These are phyloP conservation scores for Elongisporangium prolatum DNA, from an alignment of 352 stramenopile species.

Conservation along the genomic window DNA sequence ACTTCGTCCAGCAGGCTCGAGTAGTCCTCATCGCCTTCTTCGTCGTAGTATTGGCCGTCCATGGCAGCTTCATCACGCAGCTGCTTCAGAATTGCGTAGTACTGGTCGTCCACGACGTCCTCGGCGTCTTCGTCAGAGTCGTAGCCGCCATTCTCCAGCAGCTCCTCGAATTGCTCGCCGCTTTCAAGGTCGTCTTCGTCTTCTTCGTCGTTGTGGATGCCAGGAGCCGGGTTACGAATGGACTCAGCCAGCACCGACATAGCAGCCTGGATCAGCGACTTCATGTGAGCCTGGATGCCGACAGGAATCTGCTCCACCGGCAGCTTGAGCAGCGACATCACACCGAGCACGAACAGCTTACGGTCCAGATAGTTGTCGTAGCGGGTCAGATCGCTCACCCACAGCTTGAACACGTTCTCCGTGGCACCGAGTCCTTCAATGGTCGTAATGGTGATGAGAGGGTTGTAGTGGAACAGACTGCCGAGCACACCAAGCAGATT, in stretches of 20 bases:
- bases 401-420: slow-evolving; percentile 89
- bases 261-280: slow-evolving; percentile 79
- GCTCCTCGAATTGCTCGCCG: slow-evolving; percentile 69
- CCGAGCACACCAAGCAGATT: slow-evolving; percentile 89
- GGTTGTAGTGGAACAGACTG: slow-evolving; percentile 94
- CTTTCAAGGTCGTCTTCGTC: slow-evolving; percentile 41
- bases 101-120: slow-evolving; percentile 92
- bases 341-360: slow-evolving; percentile 92
- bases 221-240: slow-evolving; percentile 51
- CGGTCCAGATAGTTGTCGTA: slow-evolving; percentile 84
- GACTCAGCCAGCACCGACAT: slow-evolving; percentile 83
- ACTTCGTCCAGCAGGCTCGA: slow-evolving; percentile 90
- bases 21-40: slow-evolving; percentile 93
- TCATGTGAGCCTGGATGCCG: slow-evolving; percentile 83
- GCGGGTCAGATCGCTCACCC: slow-evolving; percentile 83
- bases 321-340: slow-evolving; percentile 89
- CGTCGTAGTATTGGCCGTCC: slow-evolving; percentile 60
- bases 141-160: slow-evolving; percentile 91
- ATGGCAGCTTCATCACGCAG: slow-evolving; percentile 77
- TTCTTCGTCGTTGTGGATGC: slow-evolving; percentile 58
- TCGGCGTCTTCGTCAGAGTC: slow-evolving; percentile 86
- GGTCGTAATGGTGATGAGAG: slow-evolving; percentile 81
- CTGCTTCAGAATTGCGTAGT: slow-evolving; percentile 93
- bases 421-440: slow-evolving; percentile 87
- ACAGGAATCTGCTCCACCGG: slow-evolving; percentile 76